Base-by-base conservation (phyloP, 73 alveolate species). In the Blepharisma japonicum region DNA sequence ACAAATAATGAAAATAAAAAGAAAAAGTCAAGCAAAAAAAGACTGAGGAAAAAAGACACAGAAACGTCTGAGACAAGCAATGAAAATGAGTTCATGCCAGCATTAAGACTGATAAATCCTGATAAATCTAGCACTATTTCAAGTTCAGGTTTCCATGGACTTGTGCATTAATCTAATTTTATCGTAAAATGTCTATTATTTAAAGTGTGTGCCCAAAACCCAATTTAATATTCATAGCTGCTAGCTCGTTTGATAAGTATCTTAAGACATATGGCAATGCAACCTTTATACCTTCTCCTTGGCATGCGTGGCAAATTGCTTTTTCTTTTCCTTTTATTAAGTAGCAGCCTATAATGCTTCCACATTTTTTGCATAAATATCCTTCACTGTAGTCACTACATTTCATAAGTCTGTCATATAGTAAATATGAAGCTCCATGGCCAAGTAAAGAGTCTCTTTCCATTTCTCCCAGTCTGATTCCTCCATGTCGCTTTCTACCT, bases 401-500 rank as follows among this genome's bases (percentile, higher is more conserved):
- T 83, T 91, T 94, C 71, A 98, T 77, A 25, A 98, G 92, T 51
- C 99, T 92, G 82, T 98, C 99, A 88, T 95, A 94, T 45, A 98
- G 91, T 55, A 95, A 81, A 90, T 86, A 98, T 8, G 99, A 88
- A 55, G 95, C 95, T 20, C 99, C 99, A 83, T 98, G 99, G 7
- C 99, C 99, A 68, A 98, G 86, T 42, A 98, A 77, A 42, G 99
- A 92, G 91, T 98, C 99, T 77, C 99, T 90, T 82, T 98, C 99
- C 99, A 98, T 98, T 88, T 98, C 99, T 9, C 99, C 99, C 68
- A 95, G 85, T 91, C 99, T 88, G 72, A 95, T 96, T 49, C 99
- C 99, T 18, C 99, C 99, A 66, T 95, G 94, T 90, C 88, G 87
- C 91, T 96, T 96, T 74, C 99, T 91, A 46, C 99, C 99, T 86